phyloP scores from a whole-genome alignment of 2,329 filamentous ascomycete species.

The Ophiostoma sp. region DNA sequence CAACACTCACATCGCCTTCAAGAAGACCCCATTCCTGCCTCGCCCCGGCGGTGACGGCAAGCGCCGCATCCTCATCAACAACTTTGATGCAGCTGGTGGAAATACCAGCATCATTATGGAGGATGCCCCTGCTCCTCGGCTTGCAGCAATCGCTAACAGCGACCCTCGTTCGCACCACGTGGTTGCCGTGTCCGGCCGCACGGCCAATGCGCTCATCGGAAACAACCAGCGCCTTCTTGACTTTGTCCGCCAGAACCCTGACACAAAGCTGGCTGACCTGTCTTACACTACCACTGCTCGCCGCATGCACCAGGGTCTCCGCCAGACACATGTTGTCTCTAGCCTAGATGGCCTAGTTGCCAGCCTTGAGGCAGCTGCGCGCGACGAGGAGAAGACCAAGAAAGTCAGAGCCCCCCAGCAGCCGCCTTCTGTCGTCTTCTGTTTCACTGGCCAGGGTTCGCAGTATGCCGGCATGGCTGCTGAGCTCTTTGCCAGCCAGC shows the following conservation, averaged over 20 bases:
- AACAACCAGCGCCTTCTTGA: slow-evolving; percentile 53
- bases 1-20: slow-evolving; percentile 54
- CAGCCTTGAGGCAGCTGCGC: slow-evolving; percentile 8
- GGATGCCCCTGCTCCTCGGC: slow-evolving; percentile 46
- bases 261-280: slow-evolving; percentile 51
- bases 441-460: slow-evolving; percentile 54
- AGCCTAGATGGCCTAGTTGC: slow-evolving; percentile 21
- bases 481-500: slow-evolving; percentile 44
- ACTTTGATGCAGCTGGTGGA: slow-evolving; percentile 61
- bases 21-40: slow-evolving; percentile 45
- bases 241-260: slow-evolving; percentile 49
- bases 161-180: slow-evolving; percentile 54
- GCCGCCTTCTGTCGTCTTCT: slow-evolving; percentile 46
- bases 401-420: slow-evolving; percentile 41
- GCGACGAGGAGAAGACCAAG: slow-evolving; percentile 33
- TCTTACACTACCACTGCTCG: slow-evolving; percentile 66
- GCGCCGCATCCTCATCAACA: slow-evolving; percentile 55
- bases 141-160: slow-evolving; percentile 25
- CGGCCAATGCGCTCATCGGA: slow-evolving; percentile 50
- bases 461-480: slow-evolving; percentile 50
- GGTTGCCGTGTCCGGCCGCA: slow-evolving; percentile 55
- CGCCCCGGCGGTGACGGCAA: slow-evolving; percentile 43
- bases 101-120: slow-evolving; percentile 64
- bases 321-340: slow-evolving; percentile 48
- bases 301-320: slow-evolving; percentile 52